phyloP scores from a whole-genome alignment of 768 basidiomycete genomes.

The Phaeolepiota aurea region DNA sequence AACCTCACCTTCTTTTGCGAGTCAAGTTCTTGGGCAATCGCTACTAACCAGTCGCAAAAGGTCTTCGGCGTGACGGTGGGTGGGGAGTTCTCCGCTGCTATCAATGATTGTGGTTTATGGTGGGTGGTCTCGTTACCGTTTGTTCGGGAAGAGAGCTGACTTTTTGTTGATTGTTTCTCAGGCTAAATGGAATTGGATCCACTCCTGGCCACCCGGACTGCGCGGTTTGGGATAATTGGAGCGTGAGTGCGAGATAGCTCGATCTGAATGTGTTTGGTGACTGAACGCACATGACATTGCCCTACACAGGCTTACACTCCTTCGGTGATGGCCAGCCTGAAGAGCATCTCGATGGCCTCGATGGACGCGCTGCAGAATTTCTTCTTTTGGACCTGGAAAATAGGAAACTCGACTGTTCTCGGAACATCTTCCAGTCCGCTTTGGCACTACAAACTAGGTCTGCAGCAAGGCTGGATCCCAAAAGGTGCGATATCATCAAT shows the following conservation, averaged over 20 bases:
- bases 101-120: slow-evolving; percentile 70
- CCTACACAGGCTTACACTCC: slow-evolving; percentile 40
- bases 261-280: not conserved
- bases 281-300: not conserved
- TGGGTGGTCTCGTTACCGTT: slow-evolving; percentile 20
- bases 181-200: slow-evolving; percentile 39
- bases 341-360: slow-evolving; percentile 62
- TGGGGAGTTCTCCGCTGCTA: slow-evolving; percentile 78
- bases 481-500: slow-evolving; percentile 33
- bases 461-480: slow-evolving; percentile 83
- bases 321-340: slow-evolving; percentile 48
- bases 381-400: slow-evolving; percentile 98
- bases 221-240: slow-evolving; percentile 34
- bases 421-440: slow-evolving; percentile 66
- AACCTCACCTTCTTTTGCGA: too few species aligned
- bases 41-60: slow-evolving; percentile 53
- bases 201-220: slow-evolving; percentile 26
- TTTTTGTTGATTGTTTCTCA: slow-evolving; percentile 12
- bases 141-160: slow-evolving; percentile 8
- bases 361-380: slow-evolving; percentile 91
- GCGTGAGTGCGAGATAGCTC: slow-evolving; percentile 21
- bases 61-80: slow-evolving; percentile 74
- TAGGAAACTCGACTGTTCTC: slow-evolving; percentile 68
- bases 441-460: slow-evolving; percentile 88
- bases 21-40: slow-evolving; percentile 36